A percentile compares a stretch with the other conserved stretches of the same genome.
Evolutionary conservation across 2,329 filamentous ascomycete genomes (phyloP).

Genomic region (Epichloe gansuensis): DNA sequence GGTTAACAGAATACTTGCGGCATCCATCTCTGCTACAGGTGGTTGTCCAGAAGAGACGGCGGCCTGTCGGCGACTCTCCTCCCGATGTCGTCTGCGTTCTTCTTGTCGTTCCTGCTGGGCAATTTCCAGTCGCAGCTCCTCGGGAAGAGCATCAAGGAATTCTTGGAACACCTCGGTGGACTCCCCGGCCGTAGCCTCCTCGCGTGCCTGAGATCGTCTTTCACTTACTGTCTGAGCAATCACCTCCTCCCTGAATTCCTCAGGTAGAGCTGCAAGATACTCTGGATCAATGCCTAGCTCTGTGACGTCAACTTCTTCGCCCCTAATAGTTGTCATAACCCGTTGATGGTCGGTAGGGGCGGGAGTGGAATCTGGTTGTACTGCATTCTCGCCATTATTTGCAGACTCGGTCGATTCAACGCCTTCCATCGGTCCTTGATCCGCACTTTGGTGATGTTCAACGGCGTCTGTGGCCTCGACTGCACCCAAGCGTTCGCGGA

Average conservation of each 20-base stretch:
- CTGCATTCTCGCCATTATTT: constrained; percentile 17
- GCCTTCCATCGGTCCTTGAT: constrained; percentile 57
- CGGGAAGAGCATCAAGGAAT: constrained; percentile 83
- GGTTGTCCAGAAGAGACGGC: constrained; percentile 41
- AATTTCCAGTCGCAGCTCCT: constrained; percentile 81
- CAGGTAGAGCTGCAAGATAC: constrained; percentile 92
- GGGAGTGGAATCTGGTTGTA: constrained; percentile 11
- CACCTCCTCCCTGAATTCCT: constrained; percentile 91
- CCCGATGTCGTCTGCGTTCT: constrained; percentile 74
- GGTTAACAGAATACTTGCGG: constrained; percentile 82
- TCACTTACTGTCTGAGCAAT: constrained; percentile 81
- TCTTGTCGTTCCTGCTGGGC: constrained; percentile 83
- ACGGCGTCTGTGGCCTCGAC: constrained; percentile 38
- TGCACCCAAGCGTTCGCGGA: constrained; percentile 32
- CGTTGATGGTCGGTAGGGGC: constrained; percentile 28
- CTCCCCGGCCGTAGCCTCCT: constrained; percentile 56
- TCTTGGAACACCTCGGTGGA: constrained; percentile 80
- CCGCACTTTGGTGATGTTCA: constrained; percentile 5
- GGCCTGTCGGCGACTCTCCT: constrained; percentile 60
- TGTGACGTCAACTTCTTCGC: constrained; percentile 83
- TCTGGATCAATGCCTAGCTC: constrained; percentile 87
- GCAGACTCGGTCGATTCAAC: constrained; percentile 43
- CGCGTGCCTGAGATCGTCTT: constrained; percentile 62
- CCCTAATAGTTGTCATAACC: constrained; percentile 71
- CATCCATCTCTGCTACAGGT: constrained; percentile 61